These are phyloP conservation scores for Digitaria exilis DNA, from an alignment of 202 grass and related monocot species.

Conservation along the genomic window DNA sequence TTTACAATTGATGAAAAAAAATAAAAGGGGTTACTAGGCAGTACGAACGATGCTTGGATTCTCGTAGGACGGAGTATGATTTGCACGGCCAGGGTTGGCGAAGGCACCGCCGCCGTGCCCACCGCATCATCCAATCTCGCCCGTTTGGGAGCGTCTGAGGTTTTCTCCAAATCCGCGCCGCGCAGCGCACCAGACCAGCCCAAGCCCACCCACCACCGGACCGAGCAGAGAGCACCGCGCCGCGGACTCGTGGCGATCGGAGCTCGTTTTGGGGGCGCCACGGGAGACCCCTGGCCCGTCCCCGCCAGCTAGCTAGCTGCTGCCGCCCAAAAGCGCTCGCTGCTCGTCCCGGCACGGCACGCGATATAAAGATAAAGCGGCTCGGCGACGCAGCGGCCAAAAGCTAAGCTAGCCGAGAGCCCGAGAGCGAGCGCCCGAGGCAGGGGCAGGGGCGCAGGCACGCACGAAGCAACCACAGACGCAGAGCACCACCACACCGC, in stretches of 20 bases:
- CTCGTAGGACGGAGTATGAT: background rate
- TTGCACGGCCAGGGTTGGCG: background rate
- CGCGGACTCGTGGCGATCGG: background rate
- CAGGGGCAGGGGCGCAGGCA: background rate
- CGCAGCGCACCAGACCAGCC: background rate
- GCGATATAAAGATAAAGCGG: conserved; percentile 21
- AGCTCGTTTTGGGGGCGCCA: conserved; percentile 8
- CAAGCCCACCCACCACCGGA: background rate
- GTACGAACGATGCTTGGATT: background rate
- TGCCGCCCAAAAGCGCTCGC: conserved; percentile 1
- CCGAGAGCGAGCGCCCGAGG: background rate
- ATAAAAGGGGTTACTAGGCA: no score
- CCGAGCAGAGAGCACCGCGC: background rate
- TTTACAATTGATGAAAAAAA: no score
- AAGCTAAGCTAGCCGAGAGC: background rate
- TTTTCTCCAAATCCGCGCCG: conserved; percentile 13
- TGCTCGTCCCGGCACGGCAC: background rate
- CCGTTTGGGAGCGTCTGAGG: conserved; percentile 16
- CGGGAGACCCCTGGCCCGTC: background rate
- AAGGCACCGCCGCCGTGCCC: background rate
- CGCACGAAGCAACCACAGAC: background rate
- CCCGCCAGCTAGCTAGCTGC: background rate
- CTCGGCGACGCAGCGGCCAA: background rate
- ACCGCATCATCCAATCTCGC: conserved; percentile 27
- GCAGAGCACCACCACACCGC: background rate